A percentile compares a stretch with the other conserved stretches of the same genome.
These are phyloP conservation scores for Lojkania enalia DNA, from an alignment of 2,329 filamentous ascomycete species.

Conservation along the genomic window DNA sequence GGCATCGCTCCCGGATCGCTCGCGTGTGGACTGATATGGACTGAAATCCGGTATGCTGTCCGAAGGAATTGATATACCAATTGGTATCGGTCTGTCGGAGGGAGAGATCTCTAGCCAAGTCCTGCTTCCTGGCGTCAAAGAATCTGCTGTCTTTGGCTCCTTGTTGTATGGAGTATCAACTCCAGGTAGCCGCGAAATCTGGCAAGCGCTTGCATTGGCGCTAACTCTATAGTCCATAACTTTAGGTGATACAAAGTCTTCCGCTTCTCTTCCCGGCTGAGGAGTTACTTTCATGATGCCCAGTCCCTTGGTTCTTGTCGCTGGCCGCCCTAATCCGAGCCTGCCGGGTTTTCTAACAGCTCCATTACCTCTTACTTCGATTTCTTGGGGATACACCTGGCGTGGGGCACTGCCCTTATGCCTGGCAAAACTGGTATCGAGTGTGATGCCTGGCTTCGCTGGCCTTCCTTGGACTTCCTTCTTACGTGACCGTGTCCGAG, in stretches of 20 bases:
- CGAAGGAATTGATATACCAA: conserved; percentile 68
- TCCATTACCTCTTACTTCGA: conserved; percentile 22
- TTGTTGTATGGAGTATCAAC: conserved; percentile 7
- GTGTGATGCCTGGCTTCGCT: conserved; percentile 64
- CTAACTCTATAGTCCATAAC: conserved; percentile 14
- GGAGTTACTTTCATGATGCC: conserved; percentile 43
- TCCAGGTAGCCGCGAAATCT: not conserved
- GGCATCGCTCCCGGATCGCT: conserved; percentile 44
- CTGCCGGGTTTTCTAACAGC: conserved; percentile 33
- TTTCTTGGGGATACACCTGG: conserved; percentile 47
- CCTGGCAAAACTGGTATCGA: conserved; percentile 69
- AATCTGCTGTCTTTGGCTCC: conserved; percentile 34
- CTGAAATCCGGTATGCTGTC: conserved; percentile 50
- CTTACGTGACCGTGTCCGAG: conserved; percentile 58
- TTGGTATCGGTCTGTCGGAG: conserved; percentile 71
- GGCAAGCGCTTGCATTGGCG: conserved; percentile 14
- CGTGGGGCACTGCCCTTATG: conserved; percentile 51
- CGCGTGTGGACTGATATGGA: conserved; percentile 32
- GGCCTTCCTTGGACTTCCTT: conserved; percentile 63
- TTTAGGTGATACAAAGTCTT: conserved; percentile 3
- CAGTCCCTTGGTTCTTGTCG: conserved; percentile 36
- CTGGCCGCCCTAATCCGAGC: conserved; percentile 33
- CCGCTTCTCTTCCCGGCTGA: conserved; percentile 22
- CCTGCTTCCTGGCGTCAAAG: conserved; percentile 33
- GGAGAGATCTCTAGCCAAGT: conserved; percentile 62